phyloP scores from a whole-genome alignment of 306 rosid genomes.

The Hylodesmum podocarpum region DNA sequence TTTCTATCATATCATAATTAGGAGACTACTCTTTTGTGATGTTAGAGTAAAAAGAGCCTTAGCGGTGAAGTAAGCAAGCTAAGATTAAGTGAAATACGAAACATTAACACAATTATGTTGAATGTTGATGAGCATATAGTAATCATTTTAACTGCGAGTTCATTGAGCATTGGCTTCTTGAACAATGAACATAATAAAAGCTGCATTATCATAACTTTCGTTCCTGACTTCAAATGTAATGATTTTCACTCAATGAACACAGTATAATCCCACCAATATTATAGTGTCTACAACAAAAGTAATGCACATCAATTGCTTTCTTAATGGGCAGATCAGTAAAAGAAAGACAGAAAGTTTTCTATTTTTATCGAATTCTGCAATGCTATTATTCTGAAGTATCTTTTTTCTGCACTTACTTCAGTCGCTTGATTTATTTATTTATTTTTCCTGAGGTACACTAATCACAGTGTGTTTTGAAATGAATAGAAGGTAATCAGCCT shows the following conservation, averaged over 20 bases:
- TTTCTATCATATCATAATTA: conserved; percentile 25
- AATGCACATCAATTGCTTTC: background rate
- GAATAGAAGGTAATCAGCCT: background rate
- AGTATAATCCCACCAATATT: conserved; percentile 23
- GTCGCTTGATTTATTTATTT: background rate
- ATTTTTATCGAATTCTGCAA: background rate
- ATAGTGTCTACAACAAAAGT: conserved; percentile 25
- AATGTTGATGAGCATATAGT: conserved; percentile 7
- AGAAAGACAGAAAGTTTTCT: background rate
- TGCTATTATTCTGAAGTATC: background rate
- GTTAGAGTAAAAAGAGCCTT: conserved; percentile 13
- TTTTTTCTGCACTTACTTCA: background rate
- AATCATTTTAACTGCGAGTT: conserved; percentile 1
- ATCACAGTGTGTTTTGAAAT: conserved; percentile 1
- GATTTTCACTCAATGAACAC: conserved; percentile 15
- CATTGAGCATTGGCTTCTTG: background rate
- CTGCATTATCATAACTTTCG: conserved; percentile 1
- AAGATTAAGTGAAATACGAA: background rate
- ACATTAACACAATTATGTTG: background rate
- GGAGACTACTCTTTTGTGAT: background rate
- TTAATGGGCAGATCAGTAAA: background rate
- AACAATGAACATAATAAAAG: conserved; percentile 25
- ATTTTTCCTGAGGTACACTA: background rate
- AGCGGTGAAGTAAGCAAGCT: conserved; percentile 21
- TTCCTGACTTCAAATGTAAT: conserved; percentile 24